Base-by-base conservation (phyloP, 805 yeast genomes). In the Saccharomycopsis synnaedendra region DNA sequence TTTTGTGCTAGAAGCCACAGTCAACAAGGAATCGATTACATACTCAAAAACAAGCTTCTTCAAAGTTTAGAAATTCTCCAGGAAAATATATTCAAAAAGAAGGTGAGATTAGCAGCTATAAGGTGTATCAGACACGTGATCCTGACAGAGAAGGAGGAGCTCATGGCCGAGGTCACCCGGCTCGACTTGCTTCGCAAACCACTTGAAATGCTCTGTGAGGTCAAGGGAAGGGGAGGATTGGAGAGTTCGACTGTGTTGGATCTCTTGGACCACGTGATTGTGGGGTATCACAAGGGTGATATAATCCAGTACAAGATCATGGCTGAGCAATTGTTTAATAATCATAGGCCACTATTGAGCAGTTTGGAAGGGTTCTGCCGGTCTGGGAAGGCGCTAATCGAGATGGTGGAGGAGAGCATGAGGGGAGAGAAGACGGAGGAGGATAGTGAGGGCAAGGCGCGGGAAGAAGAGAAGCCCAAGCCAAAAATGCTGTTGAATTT, bases 241-340 rank as follows among this genome's bases (percentile, higher is more conserved):
- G 72, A 83, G 3, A 83, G 78, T 57, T 87, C 96, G 0, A 74
- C 89, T 4, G 74, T 90, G 53, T 67, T 87, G 42, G 88, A 84
- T 59, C 67, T 89, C 28, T 65, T 80, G 34, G 82, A 76, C 55
- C 67, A 71, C 27, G 57, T 75, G 10, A 41, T 47, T 32, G 43
- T 42, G 34, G 53, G 51, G 5, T 30, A 46, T 34, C 47, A 42
- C n/a, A 48, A 42, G 10, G 40, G 39, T 39, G 35, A 44, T 8
- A 35, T 42, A 11, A 41, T 27, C n/a, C 19, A 19, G 7, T 48
- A 51, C 37, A 29, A 35, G 37, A 11, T 32, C 4, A n/a, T 51
- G 11, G 42, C 45, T 2, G 36, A 42, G n/a, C 48, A 51, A 32
- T 27, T 47, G 1, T 6, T 10, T 11, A 27, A 34, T 4, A 32